phyloP scores from a whole-genome alignment of 768 basidiomycete genomes.

The Leccinum truebloodii region DNA sequence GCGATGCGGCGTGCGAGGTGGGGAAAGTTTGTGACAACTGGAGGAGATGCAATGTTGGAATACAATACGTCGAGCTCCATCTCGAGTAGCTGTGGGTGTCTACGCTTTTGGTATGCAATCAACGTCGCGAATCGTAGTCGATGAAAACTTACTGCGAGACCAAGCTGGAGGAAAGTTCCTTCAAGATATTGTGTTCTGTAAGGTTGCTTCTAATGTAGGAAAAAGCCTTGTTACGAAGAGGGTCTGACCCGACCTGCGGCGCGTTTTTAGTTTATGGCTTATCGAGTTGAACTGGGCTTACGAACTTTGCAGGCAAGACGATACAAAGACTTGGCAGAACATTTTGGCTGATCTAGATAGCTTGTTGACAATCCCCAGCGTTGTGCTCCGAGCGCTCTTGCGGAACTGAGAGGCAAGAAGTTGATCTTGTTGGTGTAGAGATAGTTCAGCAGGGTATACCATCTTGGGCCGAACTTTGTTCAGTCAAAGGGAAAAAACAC shows the following conservation, averaged over 20 bases:
- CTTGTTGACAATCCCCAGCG: background rate
- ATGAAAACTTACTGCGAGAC: background rate
- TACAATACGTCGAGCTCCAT: background rate
- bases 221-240: background rate
- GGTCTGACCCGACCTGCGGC: background rate
- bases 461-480: background rate
- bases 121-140: background rate
- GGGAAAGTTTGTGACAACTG: background rate
- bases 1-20: background rate
- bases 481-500: background rate
- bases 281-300: background rate
- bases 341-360: background rate
- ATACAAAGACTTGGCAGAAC: background rate
- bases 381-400: background rate
- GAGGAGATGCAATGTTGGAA: background rate
- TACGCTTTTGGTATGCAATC: background rate
- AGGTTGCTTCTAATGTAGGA: background rate
- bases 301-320: background rate
- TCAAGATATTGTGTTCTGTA: background rate
- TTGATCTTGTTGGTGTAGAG: background rate
- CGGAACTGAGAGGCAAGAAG: background rate
- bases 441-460: background rate
- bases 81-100: background rate
- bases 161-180: background rate
- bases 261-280: background rate